Evolutionary conservation across 176 grass and related monocot species (phyloP), one percentile per base, ranked within the genome.

Genomic region (Oryza meyeriana): DNA sequence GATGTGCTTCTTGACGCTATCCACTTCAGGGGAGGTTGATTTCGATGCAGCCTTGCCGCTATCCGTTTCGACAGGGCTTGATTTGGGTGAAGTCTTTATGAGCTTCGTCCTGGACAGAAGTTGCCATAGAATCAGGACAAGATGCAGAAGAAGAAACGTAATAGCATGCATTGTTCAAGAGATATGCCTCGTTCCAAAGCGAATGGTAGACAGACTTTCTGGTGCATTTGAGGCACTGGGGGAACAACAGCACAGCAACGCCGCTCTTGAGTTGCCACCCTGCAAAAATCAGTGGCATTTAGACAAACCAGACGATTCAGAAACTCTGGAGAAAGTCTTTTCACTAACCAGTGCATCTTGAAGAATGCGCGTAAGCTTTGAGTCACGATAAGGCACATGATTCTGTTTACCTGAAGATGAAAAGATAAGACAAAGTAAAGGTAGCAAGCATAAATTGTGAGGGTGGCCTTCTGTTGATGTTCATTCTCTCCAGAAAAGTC

Each of bases 311-410:
- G 31, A n/a, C 24, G 31, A 29, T 34, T 61, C 66, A 8, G 34
- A 18, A 64, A 83, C 66, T 31, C 12, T 27, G 18, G 70, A 67
- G 26, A 72, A 79, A 74, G 24, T 55, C 1, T 78, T 64, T 74
- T 48, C 10, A 86, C 94, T 78, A 47, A 97, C 94, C 90, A 97
- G 84, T 66, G 94, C 70, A 91, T 97, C 94, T 89, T 92, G 94
- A 66, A 97, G 94, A 87, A 97, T 94, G 63, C 92, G 92, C 12
- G 94, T 97, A 83, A 97, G 92, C 85, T 88, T 94, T 10, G 90
- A 97, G 76, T 97, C 92, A 45, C 94, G 85, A 74, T 87, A 97
- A 73, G 92, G 94, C 27, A 97, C 88, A 66, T 94, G 94, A 67
- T 85, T 92, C 58, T 74, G 85, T 92, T 97, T 97, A 66, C 90